phyloP scores from a whole-genome alignment of 2,329 filamentous ascomycete species.

The Botrytis aclada region DNA sequence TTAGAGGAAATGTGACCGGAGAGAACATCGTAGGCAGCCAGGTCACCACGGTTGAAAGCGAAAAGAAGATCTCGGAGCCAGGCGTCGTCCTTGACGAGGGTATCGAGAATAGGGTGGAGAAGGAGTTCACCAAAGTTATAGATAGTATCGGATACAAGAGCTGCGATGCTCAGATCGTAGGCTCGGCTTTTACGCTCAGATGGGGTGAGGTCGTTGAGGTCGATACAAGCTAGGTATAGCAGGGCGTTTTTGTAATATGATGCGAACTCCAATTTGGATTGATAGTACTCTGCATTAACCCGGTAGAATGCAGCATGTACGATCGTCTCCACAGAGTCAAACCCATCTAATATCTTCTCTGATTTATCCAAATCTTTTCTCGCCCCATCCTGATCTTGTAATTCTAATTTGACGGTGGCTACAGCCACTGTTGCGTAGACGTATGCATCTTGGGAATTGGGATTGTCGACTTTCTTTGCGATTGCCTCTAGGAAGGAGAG shows the following conservation, averaged over 20 bases:
- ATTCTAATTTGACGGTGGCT: conserved; percentile 78
- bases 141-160: conserved; percentile 88
- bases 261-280: conserved; percentile 87
- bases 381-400: conserved; percentile 77
- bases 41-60: conserved; percentile 93
- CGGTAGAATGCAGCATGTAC: conserved; percentile 97
- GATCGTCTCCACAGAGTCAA: conserved; percentile 92
- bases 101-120: conserved; percentile 90
- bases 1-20: conserved; percentile 79
- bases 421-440: conserved; percentile 92
- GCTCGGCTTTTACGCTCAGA: conserved; percentile 78
- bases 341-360: conserved; percentile 82
- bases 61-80: conserved; percentile 97
- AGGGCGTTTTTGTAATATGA: conserved; percentile 97
- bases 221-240: conserved; percentile 94
- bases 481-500: conserved; percentile 80
- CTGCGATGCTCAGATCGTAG: conserved; percentile 89
- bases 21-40: conserved; percentile 80
- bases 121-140: conserved; percentile 99
- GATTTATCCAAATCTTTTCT: conserved; percentile 83
- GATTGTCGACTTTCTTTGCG: conserved; percentile 84
- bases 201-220: conserved; percentile 69
- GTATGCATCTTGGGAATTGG: conserved; percentile 89
- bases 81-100: conserved; percentile 70
- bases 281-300: conserved; percentile 92